These are phyloP conservation scores for bread wheat (Triticum aestivum) DNA, from an alignment of 176 grass and related monocot genomes.

Conservation along the genomic window IWGSC_CS_RefSeq_v2.1 NC_057806.1:663924969-663925468, in stretches of 20 bases:
- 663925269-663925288: background rate
- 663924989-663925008: too few relatives aligned
- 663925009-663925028: too few relatives aligned
- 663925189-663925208: background rate
- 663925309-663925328: background rate
- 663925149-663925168: conserved; percentile 2
- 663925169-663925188: background rate
- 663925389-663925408: background rate
- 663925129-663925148: background rate
- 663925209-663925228: background rate
- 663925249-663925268: background rate
- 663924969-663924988: too few relatives aligned
- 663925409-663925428: background rate
- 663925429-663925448: background rate
- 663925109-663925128: background rate
- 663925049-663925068: too few relatives aligned
- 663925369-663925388: background rate
- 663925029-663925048: too few relatives aligned
- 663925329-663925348: background rate
- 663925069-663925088: too few relatives aligned
- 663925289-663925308: background rate
- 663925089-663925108: background rate
- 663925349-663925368: background rate
- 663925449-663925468: background rate
- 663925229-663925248: background rate